Evolutionary conservation across 345 rosid genomes (phyloP), one percentile per base, ranked within the genome.

Genomic region (Aegle marmelos): DNA sequence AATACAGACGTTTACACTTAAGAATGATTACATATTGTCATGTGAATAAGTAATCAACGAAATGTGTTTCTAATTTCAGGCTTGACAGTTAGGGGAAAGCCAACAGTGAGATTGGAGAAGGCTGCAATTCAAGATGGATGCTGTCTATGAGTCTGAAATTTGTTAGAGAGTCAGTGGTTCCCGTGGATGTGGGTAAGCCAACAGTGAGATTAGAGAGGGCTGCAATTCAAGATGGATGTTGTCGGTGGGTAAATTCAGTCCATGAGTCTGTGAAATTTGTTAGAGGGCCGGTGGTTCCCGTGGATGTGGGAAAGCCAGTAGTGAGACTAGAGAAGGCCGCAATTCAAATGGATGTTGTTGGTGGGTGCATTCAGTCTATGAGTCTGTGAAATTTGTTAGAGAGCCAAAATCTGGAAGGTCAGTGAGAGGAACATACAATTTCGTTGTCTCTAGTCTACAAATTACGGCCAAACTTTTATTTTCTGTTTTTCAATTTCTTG

Each of bases 181-280:
- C 99, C 25, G 92, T 91, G 41, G 97, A 94, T 70, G 80, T 82
- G 27, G 95, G 93, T 2, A 94, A 90, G 85, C 92, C 97, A 37
- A 90, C 97, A 30, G 84, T 81, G 70, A 91, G 85, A 72, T 81
- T 84, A 82, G 97, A 91, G 85, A 92, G 91, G 80, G 89, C 93
- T 56, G 39, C 82, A 11, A 81, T 91, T 62, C 79, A 69, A 50
- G 89, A 90, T 6, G 98, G 97, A 58, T 83, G 80, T 45, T 94
- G 95, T 74, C 75, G 86, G 39, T 96, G 99, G 98, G 91, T 88
- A 0, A 84, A 76, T 79, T 95, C 99, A 16, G 84, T 90, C n/a
- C 86, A 89, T 76, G 97, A 94, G 83, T 86, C 95, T 1, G 91
- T 96, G 27, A 94, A 88, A 71, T 92, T 92, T 84, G 76, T 82